Evolutionary conservation across 345 rosid species (phyloP).

Genomic region (Lepidium africanum): DNA sequence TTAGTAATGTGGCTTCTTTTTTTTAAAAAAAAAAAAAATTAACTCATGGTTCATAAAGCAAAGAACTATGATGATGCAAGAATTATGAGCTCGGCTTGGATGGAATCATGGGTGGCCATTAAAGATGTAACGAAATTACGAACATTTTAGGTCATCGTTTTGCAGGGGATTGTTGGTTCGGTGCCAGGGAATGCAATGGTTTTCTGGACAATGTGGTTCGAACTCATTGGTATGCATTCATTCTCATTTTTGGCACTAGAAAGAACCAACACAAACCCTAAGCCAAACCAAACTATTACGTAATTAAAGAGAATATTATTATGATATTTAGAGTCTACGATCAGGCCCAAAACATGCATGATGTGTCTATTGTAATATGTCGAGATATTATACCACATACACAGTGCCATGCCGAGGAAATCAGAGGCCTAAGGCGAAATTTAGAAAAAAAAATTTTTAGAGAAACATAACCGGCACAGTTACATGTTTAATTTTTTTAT

Average conservation of each 20-base stretch:
- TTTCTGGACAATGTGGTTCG: conserved; percentile 91
- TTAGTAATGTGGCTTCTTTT: background rate
- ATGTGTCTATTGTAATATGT: too few species aligned
- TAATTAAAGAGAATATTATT: background rate
- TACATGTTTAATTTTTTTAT: too few species aligned
- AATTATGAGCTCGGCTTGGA: conserved; percentile 43
- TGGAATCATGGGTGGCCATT: conserved; percentile 61
- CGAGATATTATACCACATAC: too few species aligned
- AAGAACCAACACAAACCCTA: background rate
- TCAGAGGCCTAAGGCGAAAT: too few species aligned
- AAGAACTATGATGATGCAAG: conserved; percentile 18
- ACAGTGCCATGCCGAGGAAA: too few species aligned
- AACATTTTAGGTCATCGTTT: conserved; percentile 73
- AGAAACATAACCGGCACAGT: too few species aligned
- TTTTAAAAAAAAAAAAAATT: conserved; percentile 46
- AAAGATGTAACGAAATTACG: conserved; percentile 60
- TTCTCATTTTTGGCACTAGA: background rate
- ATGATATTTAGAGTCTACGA: too few species aligned
- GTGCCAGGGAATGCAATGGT: conserved; percentile 91
- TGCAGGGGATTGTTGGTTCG: conserved; percentile 73
- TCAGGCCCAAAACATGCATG: too few species aligned
- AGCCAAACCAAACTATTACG: background rate
- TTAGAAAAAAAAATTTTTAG: too few species aligned
- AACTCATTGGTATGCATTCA: conserved; percentile 57
- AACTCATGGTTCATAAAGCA: background rate